A percentile compares a stretch with the other conserved stretches of the same genome.
Evolutionary conservation across 225 moss, liverwort and hornwort genomes (phyloP).

Genomic region (Physcomitrellopsis africana): DNA sequence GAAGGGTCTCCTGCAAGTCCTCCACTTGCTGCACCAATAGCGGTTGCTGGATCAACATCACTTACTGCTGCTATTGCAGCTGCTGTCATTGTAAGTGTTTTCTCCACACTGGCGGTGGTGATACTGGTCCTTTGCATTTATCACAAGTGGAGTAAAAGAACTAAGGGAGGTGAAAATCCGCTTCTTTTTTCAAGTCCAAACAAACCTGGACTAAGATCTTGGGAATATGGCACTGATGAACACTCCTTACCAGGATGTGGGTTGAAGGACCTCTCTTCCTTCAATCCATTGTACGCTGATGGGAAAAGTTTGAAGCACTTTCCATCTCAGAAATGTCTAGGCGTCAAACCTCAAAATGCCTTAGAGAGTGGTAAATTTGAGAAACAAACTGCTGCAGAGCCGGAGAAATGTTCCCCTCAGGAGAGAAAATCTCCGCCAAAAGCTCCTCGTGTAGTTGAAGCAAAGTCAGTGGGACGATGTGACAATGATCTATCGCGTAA

Average conservation of each 20-base stretch:
- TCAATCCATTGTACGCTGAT: constrained; percentile 34
- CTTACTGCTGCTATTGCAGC: constrained; percentile 15
- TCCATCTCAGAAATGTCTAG: constrained; percentile 26
- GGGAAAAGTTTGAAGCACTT: constrained; percentile 17
- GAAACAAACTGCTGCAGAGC: not conserved
- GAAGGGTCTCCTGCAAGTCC: constrained; percentile 2
- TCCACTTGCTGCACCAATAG: constrained; percentile 18
- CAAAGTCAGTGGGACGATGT: constrained; percentile 12
- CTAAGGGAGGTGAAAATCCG: constrained; percentile 34
- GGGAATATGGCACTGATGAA: constrained; percentile 28
- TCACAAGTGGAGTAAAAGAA: constrained; percentile 26
- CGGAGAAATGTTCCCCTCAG: not conserved
- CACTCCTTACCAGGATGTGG: constrained; percentile 1
- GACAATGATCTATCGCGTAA: not conserved
- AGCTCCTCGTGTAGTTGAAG: constrained; percentile 1
- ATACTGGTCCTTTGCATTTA: constrained; percentile 26
- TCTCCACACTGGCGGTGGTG: constrained; percentile 41
- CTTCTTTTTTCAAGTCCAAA: constrained; percentile 38
- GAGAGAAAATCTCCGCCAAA: constrained; percentile 3
- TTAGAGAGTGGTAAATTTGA: constrained; percentile 20
- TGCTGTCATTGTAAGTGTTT: constrained; percentile 38
- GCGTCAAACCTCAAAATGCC: constrained; percentile 17
- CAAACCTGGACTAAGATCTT: constrained; percentile 25
- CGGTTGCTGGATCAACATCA: constrained; percentile 14
- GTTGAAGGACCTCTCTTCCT: constrained; percentile 24